These are phyloP conservation scores for Xylaria arbuscula DNA, from an alignment of 2,329 filamentous ascomycete species.

Conservation along the genomic window DNA sequence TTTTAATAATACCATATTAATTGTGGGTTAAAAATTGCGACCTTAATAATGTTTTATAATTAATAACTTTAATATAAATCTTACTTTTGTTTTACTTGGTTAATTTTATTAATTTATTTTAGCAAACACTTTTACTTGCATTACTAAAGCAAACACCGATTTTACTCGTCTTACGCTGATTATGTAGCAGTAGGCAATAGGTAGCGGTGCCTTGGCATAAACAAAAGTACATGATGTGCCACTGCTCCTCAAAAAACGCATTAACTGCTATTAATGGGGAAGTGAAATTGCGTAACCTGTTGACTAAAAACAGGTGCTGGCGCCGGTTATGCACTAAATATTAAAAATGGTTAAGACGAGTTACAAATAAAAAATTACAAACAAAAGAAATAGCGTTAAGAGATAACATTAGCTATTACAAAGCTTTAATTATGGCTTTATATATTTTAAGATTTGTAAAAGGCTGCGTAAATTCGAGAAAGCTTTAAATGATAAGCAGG, in stretches of 20 bases:
- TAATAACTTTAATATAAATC: background rate
- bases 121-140: background rate
- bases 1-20: background rate
- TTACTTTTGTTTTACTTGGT: background rate
- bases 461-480: too few relatives aligned
- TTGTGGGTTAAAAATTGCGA: too few relatives aligned
- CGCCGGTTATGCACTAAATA: background rate
- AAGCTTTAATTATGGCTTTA: too few relatives aligned
- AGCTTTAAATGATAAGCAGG: too few relatives aligned
- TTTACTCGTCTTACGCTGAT: background rate
- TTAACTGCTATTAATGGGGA: background rate
- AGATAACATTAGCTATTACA: too few relatives aligned
- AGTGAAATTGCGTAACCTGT: background rate
- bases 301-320: background rate
- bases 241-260: background rate
- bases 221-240: constrained; percentile 9
- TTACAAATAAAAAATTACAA: too few relatives aligned
- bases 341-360: background rate
- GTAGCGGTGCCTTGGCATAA: background rate
- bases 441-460: too few relatives aligned
- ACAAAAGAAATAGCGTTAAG: too few relatives aligned
- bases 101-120: background rate
- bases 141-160: background rate
- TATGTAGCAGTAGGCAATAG: background rate
- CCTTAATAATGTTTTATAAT: background rate